phyloP scores from a whole-genome alignment of 1,284 basidiomycete species.

The Dichomitus squalens region DNA sequence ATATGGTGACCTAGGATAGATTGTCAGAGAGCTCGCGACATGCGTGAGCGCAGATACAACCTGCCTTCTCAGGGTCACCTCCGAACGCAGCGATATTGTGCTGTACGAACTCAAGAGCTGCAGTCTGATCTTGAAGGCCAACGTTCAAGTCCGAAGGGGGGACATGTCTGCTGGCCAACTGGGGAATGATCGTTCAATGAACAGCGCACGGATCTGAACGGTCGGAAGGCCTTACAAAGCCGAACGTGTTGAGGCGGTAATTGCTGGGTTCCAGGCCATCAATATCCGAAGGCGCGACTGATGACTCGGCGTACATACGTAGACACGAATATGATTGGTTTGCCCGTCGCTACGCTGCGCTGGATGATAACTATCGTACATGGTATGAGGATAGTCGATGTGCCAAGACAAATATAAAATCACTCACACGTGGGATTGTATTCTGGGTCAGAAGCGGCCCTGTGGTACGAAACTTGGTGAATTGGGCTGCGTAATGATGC shows the following conservation, averaged over 20 bases:
- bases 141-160: conserved; percentile 53
- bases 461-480: conserved; percentile 27
- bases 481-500: neutral
- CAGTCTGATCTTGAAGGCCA: conserved; percentile 58
- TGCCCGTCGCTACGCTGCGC: conserved; percentile 47
- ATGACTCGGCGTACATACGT: conserved; percentile 37
- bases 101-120: conserved; percentile 60
- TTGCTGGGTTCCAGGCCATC: conserved; percentile 41
- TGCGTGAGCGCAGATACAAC: neutral
- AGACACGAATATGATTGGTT: conserved; percentile 58
- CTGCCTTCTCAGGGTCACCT: conserved; percentile 60
- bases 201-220: neutral
- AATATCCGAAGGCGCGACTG: neutral
- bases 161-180: conserved; percentile 46
- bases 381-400: neutral
- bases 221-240: conserved; percentile 46
- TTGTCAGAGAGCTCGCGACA: neutral
- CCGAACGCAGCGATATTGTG: conserved; percentile 65
- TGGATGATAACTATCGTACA: conserved; percentile 45
- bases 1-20: conserved; percentile 58
- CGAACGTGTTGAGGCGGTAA: conserved; percentile 61
- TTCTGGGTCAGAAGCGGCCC: conserved; percentile 44
- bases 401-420: neutral
- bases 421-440: conserved; percentile 49
- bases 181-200: neutral